Evolutionary conservation across 2,329 filamentous ascomycete genomes (phyloP).

Genomic region (Trichophyton benhamiae): DNA sequence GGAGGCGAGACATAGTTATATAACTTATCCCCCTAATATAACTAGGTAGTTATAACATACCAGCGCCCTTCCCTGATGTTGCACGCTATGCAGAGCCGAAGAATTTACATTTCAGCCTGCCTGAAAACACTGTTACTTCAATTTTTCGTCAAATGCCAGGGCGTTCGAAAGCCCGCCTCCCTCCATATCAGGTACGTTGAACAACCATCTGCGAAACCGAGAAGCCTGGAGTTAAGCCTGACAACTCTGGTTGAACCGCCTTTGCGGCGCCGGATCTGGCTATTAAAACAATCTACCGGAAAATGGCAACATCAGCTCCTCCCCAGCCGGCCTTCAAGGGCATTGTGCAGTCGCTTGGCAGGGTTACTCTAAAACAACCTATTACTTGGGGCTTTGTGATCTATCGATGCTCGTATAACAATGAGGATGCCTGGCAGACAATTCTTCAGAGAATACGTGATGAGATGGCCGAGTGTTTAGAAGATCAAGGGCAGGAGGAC

Average conservation of each 20-base stretch:
- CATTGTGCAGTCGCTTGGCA: neutral
- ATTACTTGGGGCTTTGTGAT: slow-evolving; percentile 13
- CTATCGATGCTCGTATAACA: slow-evolving; percentile 13
- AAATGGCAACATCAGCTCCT: neutral
- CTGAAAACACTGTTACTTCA: too few species aligned
- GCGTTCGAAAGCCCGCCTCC: too few species aligned
- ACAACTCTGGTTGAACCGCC: neutral
- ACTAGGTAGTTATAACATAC: too few species aligned
- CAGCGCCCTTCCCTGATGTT: too few species aligned
- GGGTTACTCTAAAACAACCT: neutral
- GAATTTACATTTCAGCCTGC: too few species aligned
- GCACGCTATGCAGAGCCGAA: too few species aligned
- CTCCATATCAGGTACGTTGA: too few species aligned
- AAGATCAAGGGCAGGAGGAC: neutral
- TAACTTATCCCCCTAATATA: too few species aligned
- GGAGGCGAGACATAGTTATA: too few species aligned
- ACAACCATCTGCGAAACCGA: too few species aligned
- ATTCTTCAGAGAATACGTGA: slow-evolving; percentile 10
- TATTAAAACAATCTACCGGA: neutral
- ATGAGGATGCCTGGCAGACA: slow-evolving; percentile 13
- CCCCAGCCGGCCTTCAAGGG: neutral
- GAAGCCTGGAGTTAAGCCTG: too few species aligned
- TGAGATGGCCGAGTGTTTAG: neutral
- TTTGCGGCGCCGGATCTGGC: neutral
- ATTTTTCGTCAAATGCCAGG: too few species aligned